Conservation (phyloP, 495 filamentous ascomycete species). For the Physcia stellaris region DNA sequence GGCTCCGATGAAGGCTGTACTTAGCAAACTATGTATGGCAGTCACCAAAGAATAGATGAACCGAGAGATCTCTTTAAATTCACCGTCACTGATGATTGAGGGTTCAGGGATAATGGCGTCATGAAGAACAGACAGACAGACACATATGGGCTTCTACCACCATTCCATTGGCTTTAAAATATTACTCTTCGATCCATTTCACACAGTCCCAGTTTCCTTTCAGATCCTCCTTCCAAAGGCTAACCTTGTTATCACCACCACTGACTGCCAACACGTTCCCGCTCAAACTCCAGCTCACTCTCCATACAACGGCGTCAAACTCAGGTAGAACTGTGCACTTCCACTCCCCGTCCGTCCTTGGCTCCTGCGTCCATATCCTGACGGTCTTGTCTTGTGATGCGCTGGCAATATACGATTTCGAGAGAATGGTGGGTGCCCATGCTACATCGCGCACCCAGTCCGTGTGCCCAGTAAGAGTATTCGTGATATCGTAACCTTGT, state of each 20-base stretch:
- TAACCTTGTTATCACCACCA: slow-evolving; percentile 93
- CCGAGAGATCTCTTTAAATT: no score
- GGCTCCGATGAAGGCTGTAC: no score
- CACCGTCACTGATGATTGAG: no score
- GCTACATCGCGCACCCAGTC: slow-evolving; percentile 99
- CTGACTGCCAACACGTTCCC: slow-evolving; percentile 93
- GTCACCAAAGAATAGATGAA: no score
- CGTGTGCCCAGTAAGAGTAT: slow-evolving; percentile 56
- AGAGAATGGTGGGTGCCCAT: slow-evolving; percentile 86
- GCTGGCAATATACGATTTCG: slow-evolving; percentile 88
- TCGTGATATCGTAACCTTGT: slow-evolving; percentile 41
- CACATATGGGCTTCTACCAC: no score
- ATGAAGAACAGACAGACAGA: no score
- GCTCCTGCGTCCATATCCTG: slow-evolving; percentile 82
- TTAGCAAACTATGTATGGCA: no score
- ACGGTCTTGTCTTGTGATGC: slow-evolving; percentile 95
- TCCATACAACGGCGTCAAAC: slow-evolving; percentile 85
- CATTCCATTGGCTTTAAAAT: no score
- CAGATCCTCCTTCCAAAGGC: slow-evolving; percentile 45
- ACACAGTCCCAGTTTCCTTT: slow-evolving; percentile 81
- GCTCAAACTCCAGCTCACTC: slow-evolving; percentile 94
- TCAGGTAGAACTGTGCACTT: slow-evolving; percentile 63
- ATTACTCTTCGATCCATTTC: slow-evolving; percentile 86
- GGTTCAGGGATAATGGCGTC: no score
- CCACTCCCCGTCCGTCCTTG: slow-evolving; percentile 48